A percentile compares a stretch with the other conserved stretches of the same genome.
phyloP scores from a whole-genome alignment of 805 yeast species.

The Pichia rugopelliculosa region DNA sequence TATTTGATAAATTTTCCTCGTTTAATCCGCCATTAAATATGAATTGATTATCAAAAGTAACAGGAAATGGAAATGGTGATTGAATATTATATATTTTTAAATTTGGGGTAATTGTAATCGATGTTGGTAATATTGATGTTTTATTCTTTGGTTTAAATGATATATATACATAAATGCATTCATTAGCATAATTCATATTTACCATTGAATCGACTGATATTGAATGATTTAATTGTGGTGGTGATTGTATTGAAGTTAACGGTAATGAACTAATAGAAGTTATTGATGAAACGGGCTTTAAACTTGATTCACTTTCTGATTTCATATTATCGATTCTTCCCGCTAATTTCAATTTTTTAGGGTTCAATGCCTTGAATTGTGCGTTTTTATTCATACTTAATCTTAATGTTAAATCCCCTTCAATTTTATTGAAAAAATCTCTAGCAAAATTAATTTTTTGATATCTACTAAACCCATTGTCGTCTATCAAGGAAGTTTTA shows the following conservation, averaged over 20 bases:
- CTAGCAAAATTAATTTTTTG: constrained; percentile 4
- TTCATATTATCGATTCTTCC: background rate
- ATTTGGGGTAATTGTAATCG: constrained; percentile 10
- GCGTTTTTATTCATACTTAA: constrained; percentile 5
- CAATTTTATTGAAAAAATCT: constrained; percentile 14
- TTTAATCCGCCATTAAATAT: constrained; percentile 8
- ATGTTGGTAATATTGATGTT: constrained; percentile 11
- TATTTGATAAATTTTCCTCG: background rate
- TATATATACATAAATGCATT: constrained; percentile 5
- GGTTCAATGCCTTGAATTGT: constrained; percentile 10
- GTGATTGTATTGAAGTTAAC: background rate
- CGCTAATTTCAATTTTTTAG: constrained; percentile 6
- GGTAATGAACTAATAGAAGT: background rate
- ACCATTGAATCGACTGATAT: background rate
- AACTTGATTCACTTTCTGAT: background rate
- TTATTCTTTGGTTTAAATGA: constrained; percentile 4
- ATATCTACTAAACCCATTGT: background rate
- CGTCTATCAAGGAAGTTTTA: background rate
- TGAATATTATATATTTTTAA: constrained; percentile 14
- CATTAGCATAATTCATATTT: background rate
- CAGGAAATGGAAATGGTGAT: constrained; percentile 16
- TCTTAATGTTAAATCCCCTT: constrained; percentile 8
- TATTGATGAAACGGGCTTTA: background rate
- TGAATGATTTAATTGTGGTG: background rate
- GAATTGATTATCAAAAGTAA: constrained; percentile 15